Percentiles rank a stretch among this genome's conserved stretches.
Evolutionary conservation across 805 yeast species (phyloP).

Genomic region (Zygotorulaspora florentina): DNA sequence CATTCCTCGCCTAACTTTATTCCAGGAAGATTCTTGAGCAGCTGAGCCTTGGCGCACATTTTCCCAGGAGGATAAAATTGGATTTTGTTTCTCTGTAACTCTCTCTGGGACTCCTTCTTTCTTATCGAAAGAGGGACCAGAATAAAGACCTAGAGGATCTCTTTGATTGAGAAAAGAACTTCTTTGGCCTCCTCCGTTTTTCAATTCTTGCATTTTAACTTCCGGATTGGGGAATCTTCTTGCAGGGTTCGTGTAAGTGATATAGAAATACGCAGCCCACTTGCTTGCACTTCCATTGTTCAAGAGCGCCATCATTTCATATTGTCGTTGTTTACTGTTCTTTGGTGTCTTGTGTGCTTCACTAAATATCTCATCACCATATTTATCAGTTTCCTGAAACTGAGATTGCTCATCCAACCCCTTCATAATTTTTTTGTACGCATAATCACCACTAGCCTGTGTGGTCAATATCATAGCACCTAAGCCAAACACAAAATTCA

Average conservation of each 20-base stretch:
- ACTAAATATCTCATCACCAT: constrained; percentile 14
- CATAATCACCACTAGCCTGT: constrained; percentile 30
- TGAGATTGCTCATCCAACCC: constrained; percentile 22
- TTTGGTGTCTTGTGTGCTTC: constrained; percentile 7
- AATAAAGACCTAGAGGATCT: constrained; percentile 38
- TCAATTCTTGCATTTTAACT: constrained; percentile 31
- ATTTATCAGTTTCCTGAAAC: constrained; percentile 19
- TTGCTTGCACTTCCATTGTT: constrained; percentile 35
- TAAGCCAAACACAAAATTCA: constrained; percentile 42
- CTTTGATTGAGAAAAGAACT: constrained; percentile 34
- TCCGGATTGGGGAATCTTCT: constrained; percentile 55
- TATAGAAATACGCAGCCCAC: constrained; percentile 52
- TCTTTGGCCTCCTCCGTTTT: constrained; percentile 15
- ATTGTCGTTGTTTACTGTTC: constrained; percentile 26
- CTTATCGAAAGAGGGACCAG: constrained; percentile 28
- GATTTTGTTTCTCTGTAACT: neutral
- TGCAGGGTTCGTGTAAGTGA: constrained; percentile 49
- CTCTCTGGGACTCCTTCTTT: constrained; percentile 17
- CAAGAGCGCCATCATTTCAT: constrained; percentile 34
- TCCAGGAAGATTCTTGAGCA: constrained; percentile 29
- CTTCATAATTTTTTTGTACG: constrained; percentile 34
- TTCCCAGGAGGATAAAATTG: constrained; percentile 37
- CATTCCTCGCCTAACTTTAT: constrained; percentile 24
- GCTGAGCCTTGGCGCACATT: constrained; percentile 34
- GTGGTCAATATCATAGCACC: constrained; percentile 37